A percentile compares a stretch with the other conserved stretches of the same genome.
These are phyloP conservation scores for Alternaria sp. DNA, from an alignment of 2,329 filamentous ascomycete species.

Conservation along the genomic window DNA sequence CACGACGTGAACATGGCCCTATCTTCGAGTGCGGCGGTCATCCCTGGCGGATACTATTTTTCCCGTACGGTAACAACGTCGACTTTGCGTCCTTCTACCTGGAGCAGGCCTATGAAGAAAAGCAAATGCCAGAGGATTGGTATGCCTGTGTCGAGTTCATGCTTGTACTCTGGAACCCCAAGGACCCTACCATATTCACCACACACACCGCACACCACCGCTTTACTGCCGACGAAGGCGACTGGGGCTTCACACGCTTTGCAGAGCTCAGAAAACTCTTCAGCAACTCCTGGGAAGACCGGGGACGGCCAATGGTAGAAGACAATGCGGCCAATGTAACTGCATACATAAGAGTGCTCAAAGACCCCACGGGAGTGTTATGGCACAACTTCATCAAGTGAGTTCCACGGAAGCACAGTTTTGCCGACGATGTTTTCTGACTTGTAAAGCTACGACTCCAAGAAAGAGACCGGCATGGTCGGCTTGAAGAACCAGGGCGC, in stretches of 20 bases:
- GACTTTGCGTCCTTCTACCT: constrained; percentile 95
- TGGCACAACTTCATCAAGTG: constrained; percentile 88
- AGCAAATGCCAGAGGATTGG: constrained; percentile 83
- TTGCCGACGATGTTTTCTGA: neutral
- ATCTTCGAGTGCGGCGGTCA: constrained; percentile 83
- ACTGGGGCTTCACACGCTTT: constrained; percentile 99
- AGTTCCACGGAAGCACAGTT: constrained; percentile 10
- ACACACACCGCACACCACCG: constrained; percentile 87
- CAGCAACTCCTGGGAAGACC: constrained; percentile 74
- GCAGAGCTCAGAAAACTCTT: constrained; percentile 88
- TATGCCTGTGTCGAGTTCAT: constrained; percentile 96
- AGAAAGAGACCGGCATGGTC: constrained; percentile 97
- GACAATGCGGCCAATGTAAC: constrained; percentile 80
- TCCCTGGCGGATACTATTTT: constrained; percentile 95
- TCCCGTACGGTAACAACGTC: constrained; percentile 92
- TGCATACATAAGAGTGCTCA: constrained; percentile 80
- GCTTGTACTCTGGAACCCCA: constrained; percentile 90
- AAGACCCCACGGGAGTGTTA: constrained; percentile 85
- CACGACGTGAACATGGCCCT: constrained; percentile 85
- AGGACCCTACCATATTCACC: constrained; percentile 82
- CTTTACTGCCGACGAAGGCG: constrained; percentile 94
- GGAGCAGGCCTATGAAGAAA: constrained; percentile 86
- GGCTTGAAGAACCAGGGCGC: constrained; percentile 96
- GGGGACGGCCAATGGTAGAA: constrained; percentile 74
- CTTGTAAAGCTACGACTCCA: constrained; percentile 79